Evolutionary conservation across 148 eudicot species (phyloP).

Genomic region (Dianthus caryophyllus): DNA sequence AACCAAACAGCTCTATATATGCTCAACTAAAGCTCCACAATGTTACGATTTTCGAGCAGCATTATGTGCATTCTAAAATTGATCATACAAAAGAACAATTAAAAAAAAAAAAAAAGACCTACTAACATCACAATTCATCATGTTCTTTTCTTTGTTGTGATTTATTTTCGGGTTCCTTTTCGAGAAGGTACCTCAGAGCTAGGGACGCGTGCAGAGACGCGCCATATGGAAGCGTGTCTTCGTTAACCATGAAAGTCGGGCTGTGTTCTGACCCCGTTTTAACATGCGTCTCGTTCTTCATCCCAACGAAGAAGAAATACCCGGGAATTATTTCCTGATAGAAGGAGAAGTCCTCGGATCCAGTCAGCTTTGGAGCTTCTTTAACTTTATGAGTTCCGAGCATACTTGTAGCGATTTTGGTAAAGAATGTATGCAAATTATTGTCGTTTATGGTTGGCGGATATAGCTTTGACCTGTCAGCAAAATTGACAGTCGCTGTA

Average conservation of each 20-base stretch:
- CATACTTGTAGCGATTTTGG: constrained; percentile 52
- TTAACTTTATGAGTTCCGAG: constrained; percentile 49
- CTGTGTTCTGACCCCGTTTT: constrained; percentile 39
- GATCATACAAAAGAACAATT: neutral
- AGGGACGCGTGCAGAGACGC: constrained; percentile 78
- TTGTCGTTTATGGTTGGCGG: constrained; percentile 67
- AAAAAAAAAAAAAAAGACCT: constrained; percentile 3
- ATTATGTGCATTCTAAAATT: constrained; percentile 17
- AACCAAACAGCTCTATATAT: too few relatives aligned
- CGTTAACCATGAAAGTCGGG: constrained; percentile 45
- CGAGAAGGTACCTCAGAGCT: constrained; percentile 58
- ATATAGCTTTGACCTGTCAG: constrained; percentile 25
- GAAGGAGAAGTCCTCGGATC: constrained; percentile 82
- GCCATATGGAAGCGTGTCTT: constrained; percentile 64
- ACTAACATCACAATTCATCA: constrained; percentile 53
- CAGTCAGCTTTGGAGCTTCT: constrained; percentile 66
- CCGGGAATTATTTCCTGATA: constrained; percentile 81
- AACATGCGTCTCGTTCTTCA: constrained; percentile 49
- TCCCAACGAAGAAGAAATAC: constrained; percentile 68
- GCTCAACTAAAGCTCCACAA: neutral
- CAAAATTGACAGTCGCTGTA: constrained; percentile 73
- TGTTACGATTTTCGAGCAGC: constrained; percentile 10
- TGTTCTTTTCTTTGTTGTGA: constrained; percentile 20
- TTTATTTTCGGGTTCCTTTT: constrained; percentile 26
- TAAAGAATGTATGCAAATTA: constrained; percentile 53